A percentile compares a stretch with the other conserved stretches of the same genome.
phyloP scores from a whole-genome alignment of 1,284 basidiomycete genomes.

The Tylopilus orsonianus region DNA sequence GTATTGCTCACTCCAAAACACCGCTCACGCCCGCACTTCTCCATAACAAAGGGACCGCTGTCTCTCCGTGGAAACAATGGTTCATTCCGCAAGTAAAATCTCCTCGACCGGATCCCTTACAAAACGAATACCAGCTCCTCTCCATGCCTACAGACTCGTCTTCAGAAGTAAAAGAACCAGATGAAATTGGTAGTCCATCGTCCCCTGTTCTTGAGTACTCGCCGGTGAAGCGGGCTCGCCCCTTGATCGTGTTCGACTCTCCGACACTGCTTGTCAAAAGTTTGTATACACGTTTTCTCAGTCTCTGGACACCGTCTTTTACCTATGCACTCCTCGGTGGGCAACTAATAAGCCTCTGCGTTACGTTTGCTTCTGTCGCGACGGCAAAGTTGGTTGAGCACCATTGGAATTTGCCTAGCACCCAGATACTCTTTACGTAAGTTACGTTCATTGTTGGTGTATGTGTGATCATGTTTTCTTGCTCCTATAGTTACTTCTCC shows the following conservation, averaged over 20 bases:
- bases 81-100: neutral
- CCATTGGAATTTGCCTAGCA: constrained; percentile 73
- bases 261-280: constrained; percentile 20
- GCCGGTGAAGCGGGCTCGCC: constrained; percentile 12
- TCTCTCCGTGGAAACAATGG: constrained; percentile 25
- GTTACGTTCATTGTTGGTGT: constrained; percentile 26
- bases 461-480: neutral
- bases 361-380: constrained; percentile 46
- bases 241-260: constrained; percentile 24
- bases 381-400: constrained; percentile 69
- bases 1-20: neutral
- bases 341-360: constrained; percentile 24
- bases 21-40: constrained; percentile 2
- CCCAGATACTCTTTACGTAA: constrained; percentile 77
- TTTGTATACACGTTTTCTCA: constrained; percentile 21
- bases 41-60: constrained; percentile 7
- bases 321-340: constrained; percentile 30
- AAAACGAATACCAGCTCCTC: constrained; percentile 31
- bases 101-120: constrained; percentile 14
- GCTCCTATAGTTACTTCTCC: constrained; percentile 65
- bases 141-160: constrained; percentile 6
- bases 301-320: constrained; percentile 33
- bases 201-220: neutral
- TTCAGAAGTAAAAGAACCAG: constrained; percentile 5
- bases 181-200: constrained; percentile 7